Evolutionary conservation across 768 basidiomycete genomes (phyloP), one percentile per base, ranked within the genome.

Genomic region (Xerocomellus chrysenteron): DNA sequence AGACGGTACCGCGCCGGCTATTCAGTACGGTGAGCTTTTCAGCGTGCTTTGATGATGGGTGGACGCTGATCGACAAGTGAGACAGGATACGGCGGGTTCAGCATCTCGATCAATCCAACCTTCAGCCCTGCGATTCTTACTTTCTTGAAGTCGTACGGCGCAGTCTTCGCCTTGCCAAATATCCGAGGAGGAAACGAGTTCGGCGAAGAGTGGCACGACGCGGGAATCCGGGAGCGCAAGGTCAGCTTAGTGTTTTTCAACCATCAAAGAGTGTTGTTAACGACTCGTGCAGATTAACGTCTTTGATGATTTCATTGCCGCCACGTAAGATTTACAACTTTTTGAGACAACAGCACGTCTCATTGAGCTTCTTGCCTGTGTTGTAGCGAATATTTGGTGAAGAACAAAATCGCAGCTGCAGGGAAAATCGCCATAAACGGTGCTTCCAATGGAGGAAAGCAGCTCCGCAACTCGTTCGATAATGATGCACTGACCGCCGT

Each of bases 191-290:
- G 91, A 4, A 80, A 80, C 2, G 88, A 91, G 66, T 92, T 91
- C 59, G 91, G 92, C 14, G 87, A 92, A 63, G 80, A 84, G n/a
- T 94, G 92, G 92, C 90, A 93, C 68, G 65, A 79, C 41, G 88
- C 80, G 24, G 92, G 88, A 2, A 85, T 77, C 30, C 78, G 76
- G 57, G 90, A 90, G 57, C 80, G 80, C 50, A 92, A 92, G 78
- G 87, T 86, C 68, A 50, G 49, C 37, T n/a, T 35, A 14, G 36
- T 26, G 32, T 59, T 50, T 56, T 41, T 35, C 40, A 17, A 26
- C 47, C n/a, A 4, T 49, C n/a, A 12, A 44, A 44, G 26, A 50
- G 16, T 19, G 24, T 40, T 59, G 37, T 56, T 56, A 52, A 58
- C 50, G 19, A 33, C 17, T 28, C 17, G 30, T 47, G 28, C 42